phyloP scores from a whole-genome alignment of 2,329 filamentous ascomycete species.

The Pseudocercospora eumusae region DNA sequence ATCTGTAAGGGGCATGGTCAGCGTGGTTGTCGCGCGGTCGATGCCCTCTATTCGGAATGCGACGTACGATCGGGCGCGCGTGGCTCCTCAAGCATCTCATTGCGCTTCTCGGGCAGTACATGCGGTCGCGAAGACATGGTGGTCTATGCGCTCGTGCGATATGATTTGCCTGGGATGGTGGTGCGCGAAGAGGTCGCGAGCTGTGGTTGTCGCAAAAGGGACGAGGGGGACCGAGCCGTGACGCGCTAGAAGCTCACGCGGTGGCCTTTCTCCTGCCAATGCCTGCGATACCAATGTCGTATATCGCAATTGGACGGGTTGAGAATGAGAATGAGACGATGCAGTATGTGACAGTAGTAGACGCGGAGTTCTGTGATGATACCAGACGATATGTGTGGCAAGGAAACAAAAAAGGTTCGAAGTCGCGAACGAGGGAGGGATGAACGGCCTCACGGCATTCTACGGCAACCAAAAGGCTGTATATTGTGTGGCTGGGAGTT shows the following conservation, averaged over 20 bases:
- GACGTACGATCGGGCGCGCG: conserved; percentile 65
- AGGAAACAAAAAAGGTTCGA: too few species aligned
- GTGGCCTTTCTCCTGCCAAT: conserved; percentile 1
- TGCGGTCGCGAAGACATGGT: conserved; percentile 15
- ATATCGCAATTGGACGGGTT: not conserved
- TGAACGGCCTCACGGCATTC: too few species aligned
- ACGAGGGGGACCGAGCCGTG: not conserved
- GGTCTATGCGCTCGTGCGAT: conserved; percentile 1
- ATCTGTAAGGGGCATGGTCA: conserved; percentile 39
- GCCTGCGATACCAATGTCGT: not conserved
- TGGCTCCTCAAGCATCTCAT: conserved; percentile 64
- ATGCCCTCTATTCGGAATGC: conserved; percentile 13
- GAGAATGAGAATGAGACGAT: not conserved
- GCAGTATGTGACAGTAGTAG: not conserved
- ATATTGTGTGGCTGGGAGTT: conserved; percentile 3
- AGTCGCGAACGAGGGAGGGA: not conserved
- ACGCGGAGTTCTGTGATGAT: not conserved
- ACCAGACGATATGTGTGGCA: not conserved
- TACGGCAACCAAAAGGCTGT: too few species aligned
- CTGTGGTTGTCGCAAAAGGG: not conserved
- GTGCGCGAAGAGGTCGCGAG: not conserved
- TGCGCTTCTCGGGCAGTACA: conserved; percentile 61
- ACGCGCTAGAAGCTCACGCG: not conserved
- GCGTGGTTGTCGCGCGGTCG: conserved; percentile 14
- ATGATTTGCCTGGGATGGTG: not conserved